These are phyloP conservation scores for Xylariaceae sp. DNA, from an alignment of 2,329 filamentous ascomycete genomes.

Conservation along the genomic window DNA sequence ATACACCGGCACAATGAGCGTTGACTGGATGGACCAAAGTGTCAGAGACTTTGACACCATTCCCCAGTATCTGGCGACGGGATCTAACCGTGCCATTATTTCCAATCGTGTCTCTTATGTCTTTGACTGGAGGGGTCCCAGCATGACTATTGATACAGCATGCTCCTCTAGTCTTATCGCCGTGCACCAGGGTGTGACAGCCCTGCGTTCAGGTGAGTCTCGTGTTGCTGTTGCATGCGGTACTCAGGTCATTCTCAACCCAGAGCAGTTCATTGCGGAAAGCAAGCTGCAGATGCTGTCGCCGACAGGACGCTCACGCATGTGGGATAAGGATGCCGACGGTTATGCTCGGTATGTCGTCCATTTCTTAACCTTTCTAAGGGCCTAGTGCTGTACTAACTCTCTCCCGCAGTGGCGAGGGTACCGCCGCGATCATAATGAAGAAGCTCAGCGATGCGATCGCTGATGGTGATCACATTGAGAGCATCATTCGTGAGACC, in stretches of 20 bases:
- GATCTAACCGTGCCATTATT: conserved; percentile 35
- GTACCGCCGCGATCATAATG: conserved; percentile 32
- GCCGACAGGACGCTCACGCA: conserved; percentile 29
- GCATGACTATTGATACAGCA: conserved; percentile 44
- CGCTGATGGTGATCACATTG: conserved; percentile 34
- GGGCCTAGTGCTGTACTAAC: background rate
- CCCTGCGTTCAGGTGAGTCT: conserved; percentile 28
- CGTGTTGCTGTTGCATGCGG: conserved; percentile 16
- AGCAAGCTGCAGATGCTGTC: conserved; percentile 31
- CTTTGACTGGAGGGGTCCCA: conserved; percentile 39
- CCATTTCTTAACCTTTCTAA: background rate
- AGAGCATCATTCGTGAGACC: conserved; percentile 34
- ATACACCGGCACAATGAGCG: conserved; percentile 6
- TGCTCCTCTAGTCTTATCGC: conserved; percentile 42
- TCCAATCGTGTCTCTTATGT: conserved; percentile 29
- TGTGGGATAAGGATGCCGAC: conserved; percentile 38
- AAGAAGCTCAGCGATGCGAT: conserved; percentile 34
- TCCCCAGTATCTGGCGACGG: conserved; percentile 19
- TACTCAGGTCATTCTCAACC: conserved; percentile 13
- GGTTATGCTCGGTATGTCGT: conserved; percentile 27
- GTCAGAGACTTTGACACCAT: conserved; percentile 13
- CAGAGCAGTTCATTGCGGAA: conserved; percentile 10
- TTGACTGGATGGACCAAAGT: conserved; percentile 12
- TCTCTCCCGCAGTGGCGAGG: conserved; percentile 32
- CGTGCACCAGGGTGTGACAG: conserved; percentile 31